Conservation (phyloP, 805 yeast species). For the Yamadazyma phyllophila region DNA sequence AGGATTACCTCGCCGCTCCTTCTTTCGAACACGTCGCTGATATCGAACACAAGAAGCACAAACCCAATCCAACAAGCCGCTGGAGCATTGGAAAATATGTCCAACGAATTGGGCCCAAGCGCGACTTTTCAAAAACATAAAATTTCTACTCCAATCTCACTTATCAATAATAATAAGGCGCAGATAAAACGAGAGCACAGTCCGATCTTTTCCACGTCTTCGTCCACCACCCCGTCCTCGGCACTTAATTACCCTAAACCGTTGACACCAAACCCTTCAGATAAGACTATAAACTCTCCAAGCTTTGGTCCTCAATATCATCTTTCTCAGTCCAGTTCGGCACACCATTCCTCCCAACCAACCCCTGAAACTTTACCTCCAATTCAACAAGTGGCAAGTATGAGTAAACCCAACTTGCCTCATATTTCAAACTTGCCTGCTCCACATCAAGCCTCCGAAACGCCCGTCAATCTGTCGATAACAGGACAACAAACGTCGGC, state of each 20-base stretch:
- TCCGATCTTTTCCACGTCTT: slow-evolving; percentile 19
- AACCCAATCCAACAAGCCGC: slow-evolving; percentile 35
- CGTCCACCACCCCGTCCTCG: slow-evolving; percentile 32
- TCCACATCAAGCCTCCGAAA: neutral
- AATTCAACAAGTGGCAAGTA: slow-evolving; percentile 20
- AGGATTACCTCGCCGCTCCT: slow-evolving; percentile 64
- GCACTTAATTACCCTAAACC: slow-evolving; percentile 21
- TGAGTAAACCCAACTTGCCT: slow-evolving; percentile 23
- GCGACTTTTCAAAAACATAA: slow-evolving; percentile 36
- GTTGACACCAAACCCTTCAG: slow-evolving; percentile 1
- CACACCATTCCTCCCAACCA: neutral
- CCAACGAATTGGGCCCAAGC: slow-evolving; percentile 43
- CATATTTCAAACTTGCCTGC: slow-evolving; percentile 19
- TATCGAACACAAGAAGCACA: slow-evolving; percentile 36
- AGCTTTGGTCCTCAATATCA: slow-evolving; percentile 47
- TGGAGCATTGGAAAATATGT: slow-evolving; percentile 45
- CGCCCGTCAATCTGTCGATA: no score
- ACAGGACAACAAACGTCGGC: no score
- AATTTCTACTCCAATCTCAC: slow-evolving; percentile 24
- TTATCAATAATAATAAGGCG: slow-evolving; percentile 26
- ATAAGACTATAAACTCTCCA: slow-evolving; percentile 28
- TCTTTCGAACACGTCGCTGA: slow-evolving; percentile 49
- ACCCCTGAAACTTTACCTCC: slow-evolving; percentile 23
- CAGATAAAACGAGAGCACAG: slow-evolving; percentile 15
- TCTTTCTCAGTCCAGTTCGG: slow-evolving; percentile 13